Evolutionary conservation across 2,329 filamentous ascomycete genomes (phyloP).

Genomic region (Neurospora crassa): DNA sequence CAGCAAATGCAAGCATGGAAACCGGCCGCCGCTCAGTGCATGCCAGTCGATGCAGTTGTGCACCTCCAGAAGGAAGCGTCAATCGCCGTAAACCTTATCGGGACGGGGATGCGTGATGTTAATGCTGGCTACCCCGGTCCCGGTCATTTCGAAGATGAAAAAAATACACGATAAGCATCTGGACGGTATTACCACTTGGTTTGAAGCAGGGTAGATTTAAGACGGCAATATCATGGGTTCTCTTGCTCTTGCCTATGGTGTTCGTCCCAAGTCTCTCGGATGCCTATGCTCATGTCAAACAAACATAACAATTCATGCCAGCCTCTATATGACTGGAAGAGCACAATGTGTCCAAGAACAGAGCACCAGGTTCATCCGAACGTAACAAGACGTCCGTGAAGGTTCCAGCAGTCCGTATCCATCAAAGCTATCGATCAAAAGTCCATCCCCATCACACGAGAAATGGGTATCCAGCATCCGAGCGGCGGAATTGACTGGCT

Average conservation of each 20-base stretch:
- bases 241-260: background rate
- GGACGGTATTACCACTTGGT: background rate
- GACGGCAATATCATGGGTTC: background rate
- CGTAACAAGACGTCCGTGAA: background rate
- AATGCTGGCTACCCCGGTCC: background rate
- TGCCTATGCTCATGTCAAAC: background rate
- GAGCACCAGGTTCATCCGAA: background rate
- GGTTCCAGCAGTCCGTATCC: background rate
- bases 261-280: background rate
- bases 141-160: background rate
- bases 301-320: background rate
- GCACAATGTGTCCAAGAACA: background rate
- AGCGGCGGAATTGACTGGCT: background rate
- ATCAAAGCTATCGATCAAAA: background rate
- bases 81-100: background rate
- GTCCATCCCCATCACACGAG: background rate
- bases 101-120: background rate
- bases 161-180: background rate
- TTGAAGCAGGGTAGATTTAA: background rate
- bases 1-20: background rate
- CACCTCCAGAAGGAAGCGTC: background rate
- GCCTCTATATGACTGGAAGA: background rate
- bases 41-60: background rate
- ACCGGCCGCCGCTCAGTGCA: background rate
- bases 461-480: background rate